Evolutionary conservation across 2,329 filamentous ascomycete genomes (phyloP), one percentile per base, ranked within the genome.

Genomic region (Hirsutella rhossiliensis): DNA sequence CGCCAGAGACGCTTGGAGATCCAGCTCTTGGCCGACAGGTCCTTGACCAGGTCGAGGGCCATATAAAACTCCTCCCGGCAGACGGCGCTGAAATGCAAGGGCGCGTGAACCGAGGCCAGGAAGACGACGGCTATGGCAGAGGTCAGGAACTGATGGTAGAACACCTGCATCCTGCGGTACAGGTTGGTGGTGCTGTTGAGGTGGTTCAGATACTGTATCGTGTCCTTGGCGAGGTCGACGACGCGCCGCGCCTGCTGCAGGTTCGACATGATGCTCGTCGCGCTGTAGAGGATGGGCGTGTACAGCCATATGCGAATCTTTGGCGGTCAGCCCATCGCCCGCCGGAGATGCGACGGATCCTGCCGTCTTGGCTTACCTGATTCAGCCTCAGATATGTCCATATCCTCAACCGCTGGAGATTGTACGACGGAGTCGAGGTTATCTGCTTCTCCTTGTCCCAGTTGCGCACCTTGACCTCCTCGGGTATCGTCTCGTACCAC

Each of bases 371-470:
- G 46, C 64, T 45, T 45, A 70, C 70, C 58, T 94, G 88, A 54
- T 95, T 96, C 37, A 87, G 78, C 34, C 89, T 79, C 15, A 96
- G 68, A 58, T 94, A 92, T 17, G 92, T 82, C 60, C 92, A 80
- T 40, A 96, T 82, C 47, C 85, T 82, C 12, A 94, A 69, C 5
- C 89, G 80, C 52, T 82, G 80, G 18, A 82, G 66, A 48, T 80
- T 80, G 50, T 86, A 82, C 18, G 73, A 76, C 1, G 75, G 71
- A 1, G 72, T 70, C 11, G 72, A 73, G 53, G 57, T 78, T 65
- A 59, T 73, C 53, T 64, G 68, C 47, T 70, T 67, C 42, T 71
- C 65, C 41, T 69, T 68, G 43, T 65, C 59, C 76, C 69, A 85
- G 73, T 66, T 80, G 68, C 51, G 84, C 57, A 62, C 75, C 64